Percentiles rank a stretch among this genome's conserved stretches.
phyloP scores from a whole-genome alignment of 768 basidiomycete genomes.

The Daedaleopsis nitida region DNA sequence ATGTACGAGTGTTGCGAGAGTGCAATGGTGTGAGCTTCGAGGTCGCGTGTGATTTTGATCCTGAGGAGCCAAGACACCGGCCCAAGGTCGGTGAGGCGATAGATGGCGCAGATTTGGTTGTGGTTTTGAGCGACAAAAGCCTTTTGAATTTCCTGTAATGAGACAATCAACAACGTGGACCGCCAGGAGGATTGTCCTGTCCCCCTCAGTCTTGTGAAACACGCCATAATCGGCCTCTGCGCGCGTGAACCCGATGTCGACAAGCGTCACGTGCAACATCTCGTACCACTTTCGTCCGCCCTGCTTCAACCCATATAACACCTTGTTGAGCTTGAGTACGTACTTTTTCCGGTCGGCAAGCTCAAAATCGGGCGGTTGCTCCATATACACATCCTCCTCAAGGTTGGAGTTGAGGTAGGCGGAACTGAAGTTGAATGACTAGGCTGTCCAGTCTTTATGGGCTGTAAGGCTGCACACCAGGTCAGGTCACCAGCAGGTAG shows the following conservation, averaged over 20 bases:
- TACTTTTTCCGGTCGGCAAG: background rate
- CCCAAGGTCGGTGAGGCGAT: slow-evolving; percentile 21
- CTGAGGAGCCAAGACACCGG: slow-evolving; percentile 26
- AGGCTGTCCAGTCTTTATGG: slow-evolving; percentile 13
- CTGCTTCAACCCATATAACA: slow-evolving; percentile 42
- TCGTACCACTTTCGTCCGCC: slow-evolving; percentile 36
- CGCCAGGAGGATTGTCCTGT: slow-evolving; percentile 1
- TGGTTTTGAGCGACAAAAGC: no score
- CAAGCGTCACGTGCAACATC: slow-evolving; percentile 9
- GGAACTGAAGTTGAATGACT: slow-evolving; percentile 18
- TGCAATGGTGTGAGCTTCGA: slow-evolving; percentile 9
- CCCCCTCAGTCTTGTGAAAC: background rate
- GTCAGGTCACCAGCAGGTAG: background rate
- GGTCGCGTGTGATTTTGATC: slow-evolving; percentile 23
- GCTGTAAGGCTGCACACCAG: slow-evolving; percentile 15
- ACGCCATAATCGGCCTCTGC: slow-evolving; percentile 8
- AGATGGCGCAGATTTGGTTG: background rate
- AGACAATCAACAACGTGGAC: slow-evolving; percentile 21
- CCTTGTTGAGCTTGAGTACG: slow-evolving; percentile 30
- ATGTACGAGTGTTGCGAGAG: slow-evolving; percentile 22
- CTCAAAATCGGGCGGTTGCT: slow-evolving; percentile 35
- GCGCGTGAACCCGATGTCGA: slow-evolving; percentile 5
- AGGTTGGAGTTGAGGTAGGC: slow-evolving; percentile 45
- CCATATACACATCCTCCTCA: slow-evolving; percentile 45
- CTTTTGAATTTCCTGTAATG: background rate